Evolutionary conservation across 305 asterid genomes (phyloP).

Genomic region (Solanum aculeatissimum): DNA sequence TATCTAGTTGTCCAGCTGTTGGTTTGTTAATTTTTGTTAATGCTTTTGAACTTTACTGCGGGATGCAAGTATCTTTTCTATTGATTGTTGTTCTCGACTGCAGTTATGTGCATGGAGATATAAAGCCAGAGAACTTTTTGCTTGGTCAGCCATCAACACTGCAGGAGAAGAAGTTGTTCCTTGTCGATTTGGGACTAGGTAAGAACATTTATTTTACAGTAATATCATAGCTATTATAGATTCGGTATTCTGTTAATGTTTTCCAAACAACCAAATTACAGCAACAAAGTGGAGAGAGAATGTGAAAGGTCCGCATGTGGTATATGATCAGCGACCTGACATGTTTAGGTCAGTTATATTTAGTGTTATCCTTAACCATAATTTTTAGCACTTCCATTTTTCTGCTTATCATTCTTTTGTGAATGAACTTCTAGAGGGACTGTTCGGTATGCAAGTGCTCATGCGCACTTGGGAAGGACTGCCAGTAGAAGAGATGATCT

Average conservation of each 20-base stretch:
- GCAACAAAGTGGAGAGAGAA: slow-evolving; percentile 7
- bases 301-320: slow-evolving; percentile 5
- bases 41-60: not conserved
- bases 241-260: not conserved
- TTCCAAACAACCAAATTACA: not conserved
- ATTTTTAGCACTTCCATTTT: not conserved
- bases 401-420: not conserved
- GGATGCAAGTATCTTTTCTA: not conserved
- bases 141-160: slow-evolving; percentile 9
- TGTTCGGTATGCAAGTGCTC: slow-evolving; percentile 17
- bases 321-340: slow-evolving; percentile 12
- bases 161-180: slow-evolving; percentile 9
- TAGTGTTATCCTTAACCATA: not conserved
- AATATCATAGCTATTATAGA: not conserved
- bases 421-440: slow-evolving; percentile 10
- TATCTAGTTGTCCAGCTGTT: not conserved
- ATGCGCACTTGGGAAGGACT: slow-evolving; percentile 14
- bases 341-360: slow-evolving; percentile 2
- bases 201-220: not conserved
- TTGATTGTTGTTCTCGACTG: not conserved
- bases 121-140: slow-evolving; percentile 10
- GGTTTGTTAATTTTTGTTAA: not conserved
- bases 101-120: slow-evolving; percentile 12
- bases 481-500: slow-evolving; percentile 16
- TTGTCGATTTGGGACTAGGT: slow-evolving; percentile 11